A percentile compares a stretch with the other conserved stretches of the same genome.
phyloP scores from a whole-genome alignment of 352 stramenopile species.

The Pelagophyceae sp. region DNA sequence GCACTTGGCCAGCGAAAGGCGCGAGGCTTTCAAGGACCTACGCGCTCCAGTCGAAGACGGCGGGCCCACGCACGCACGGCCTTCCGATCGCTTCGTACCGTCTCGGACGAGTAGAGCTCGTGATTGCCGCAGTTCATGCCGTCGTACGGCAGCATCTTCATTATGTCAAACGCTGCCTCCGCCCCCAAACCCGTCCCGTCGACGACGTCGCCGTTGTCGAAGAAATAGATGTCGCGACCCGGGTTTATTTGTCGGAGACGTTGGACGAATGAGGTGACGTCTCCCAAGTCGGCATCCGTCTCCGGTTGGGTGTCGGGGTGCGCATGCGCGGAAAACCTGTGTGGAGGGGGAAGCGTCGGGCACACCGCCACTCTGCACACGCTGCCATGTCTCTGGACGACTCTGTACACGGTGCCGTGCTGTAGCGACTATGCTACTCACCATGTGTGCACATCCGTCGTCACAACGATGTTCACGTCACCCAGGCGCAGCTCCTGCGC shows the following conservation, averaged over 20 bases:
- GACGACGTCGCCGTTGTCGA: conserved; percentile 54
- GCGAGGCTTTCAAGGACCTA: conserved; percentile 37
- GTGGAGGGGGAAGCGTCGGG: too few relatives aligned
- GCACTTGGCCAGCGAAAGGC: too few relatives aligned
- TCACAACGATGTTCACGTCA: conserved; percentile 49
- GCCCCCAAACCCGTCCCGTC: conserved; percentile 44
- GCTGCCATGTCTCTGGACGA: too few relatives aligned
- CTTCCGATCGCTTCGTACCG: conserved; percentile 32
- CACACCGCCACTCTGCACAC: too few relatives aligned
- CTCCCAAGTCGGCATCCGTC: conserved; percentile 43
- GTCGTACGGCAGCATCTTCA: conserved; percentile 45
- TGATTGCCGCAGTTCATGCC: conserved; percentile 50
- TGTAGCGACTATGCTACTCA: conserved; percentile 24
- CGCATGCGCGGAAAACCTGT: background rate
- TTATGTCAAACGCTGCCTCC: background rate
- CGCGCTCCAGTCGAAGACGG: conserved; percentile 39
- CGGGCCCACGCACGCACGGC: conserved; percentile 45
- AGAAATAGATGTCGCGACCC: conserved; percentile 41
- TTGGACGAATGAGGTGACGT: conserved; percentile 34
- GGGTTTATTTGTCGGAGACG: conserved; percentile 18
- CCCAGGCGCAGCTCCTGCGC: conserved; percentile 24
- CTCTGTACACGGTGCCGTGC: conserved; percentile 30
- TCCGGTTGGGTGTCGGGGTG: conserved; percentile 38
- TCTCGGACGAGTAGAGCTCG: conserved; percentile 39
- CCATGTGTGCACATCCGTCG: conserved; percentile 53